These are phyloP conservation scores for Blastobotrys peoriensis DNA, from an alignment of 805 yeast genomes.

Conservation along the genomic window DNA sequence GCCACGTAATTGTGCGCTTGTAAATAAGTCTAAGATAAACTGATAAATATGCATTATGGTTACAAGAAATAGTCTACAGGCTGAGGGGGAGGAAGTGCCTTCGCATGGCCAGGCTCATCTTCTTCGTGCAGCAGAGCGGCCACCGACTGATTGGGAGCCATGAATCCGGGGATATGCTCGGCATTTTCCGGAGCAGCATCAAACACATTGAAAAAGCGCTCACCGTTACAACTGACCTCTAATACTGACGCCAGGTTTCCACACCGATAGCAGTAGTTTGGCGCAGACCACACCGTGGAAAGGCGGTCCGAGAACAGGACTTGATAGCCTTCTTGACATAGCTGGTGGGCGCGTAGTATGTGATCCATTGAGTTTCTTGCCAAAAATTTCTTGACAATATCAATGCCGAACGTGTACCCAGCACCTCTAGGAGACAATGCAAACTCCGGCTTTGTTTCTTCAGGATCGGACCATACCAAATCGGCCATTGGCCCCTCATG, in stretches of 20 bases:
- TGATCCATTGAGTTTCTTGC: slow-evolving; percentile 71
- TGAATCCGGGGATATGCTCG: slow-evolving; percentile 27
- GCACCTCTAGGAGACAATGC: slow-evolving; percentile 94
- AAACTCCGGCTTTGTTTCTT: slow-evolving; percentile 70
- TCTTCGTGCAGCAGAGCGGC: slow-evolving; percentile 30
- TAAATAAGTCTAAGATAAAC: no score
- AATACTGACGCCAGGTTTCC: slow-evolving; percentile 97
- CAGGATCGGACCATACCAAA: slow-evolving; percentile 98
- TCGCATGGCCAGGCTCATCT: slow-evolving; percentile 20
- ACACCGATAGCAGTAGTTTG: slow-evolving; percentile 94
- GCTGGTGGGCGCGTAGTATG: slow-evolving; percentile 89
- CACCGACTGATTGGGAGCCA: neutral
- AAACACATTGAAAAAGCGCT: slow-evolving; percentile 78
- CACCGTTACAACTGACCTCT: slow-evolving; percentile 68
- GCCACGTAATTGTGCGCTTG: no score
- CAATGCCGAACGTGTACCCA: slow-evolving; percentile 91
- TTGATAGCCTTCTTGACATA: slow-evolving; percentile 95
- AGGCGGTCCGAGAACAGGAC: slow-evolving; percentile 85
- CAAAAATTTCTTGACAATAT: slow-evolving; percentile 82
- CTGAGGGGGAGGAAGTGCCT: slow-evolving; percentile 27
- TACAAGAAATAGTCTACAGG: slow-evolving; percentile 50
- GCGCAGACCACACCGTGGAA: slow-evolving; percentile 98
- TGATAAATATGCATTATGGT: slow-evolving; percentile 2
- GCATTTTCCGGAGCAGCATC: slow-evolving; percentile 96
- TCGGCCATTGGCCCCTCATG: slow-evolving; percentile 99